These are phyloP conservation scores for Suillus discolor DNA, from an alignment of 768 basidiomycete species.

Conservation along the genomic window DNA sequence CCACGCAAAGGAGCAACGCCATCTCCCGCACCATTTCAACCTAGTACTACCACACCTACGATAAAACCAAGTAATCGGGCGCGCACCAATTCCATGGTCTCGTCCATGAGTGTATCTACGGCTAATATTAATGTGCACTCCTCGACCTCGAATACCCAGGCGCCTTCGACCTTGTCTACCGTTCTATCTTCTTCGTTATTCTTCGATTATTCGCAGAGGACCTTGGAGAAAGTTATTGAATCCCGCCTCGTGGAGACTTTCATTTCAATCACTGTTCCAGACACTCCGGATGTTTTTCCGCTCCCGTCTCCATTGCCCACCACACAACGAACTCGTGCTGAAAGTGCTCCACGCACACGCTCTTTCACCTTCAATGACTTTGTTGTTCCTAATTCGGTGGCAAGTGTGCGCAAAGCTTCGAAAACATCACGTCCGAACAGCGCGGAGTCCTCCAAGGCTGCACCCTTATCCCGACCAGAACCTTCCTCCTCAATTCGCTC, in stretches of 20 bases:
- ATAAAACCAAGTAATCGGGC: slow-evolving; percentile 40
- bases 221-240: slow-evolving; percentile 68
- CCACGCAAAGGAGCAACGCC: slow-evolving; percentile 13
- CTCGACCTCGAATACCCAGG: background rate
- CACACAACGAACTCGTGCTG: slow-evolving; percentile 27
- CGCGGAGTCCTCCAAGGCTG: slow-evolving; percentile 20
- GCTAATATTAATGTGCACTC: slow-evolving; percentile 5
- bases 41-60: slow-evolving; percentile 29
- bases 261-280: slow-evolving; percentile 54
- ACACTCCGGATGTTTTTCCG: slow-evolving; percentile 16
- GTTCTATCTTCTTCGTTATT: slow-evolving; percentile 38
- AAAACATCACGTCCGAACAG: slow-evolving; percentile 19
- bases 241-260: slow-evolving; percentile 82
- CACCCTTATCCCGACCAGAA: slow-evolving; percentile 10
- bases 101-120: slow-evolving; percentile 37
- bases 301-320: slow-evolving; percentile 28
- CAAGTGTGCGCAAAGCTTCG: slow-evolving; percentile 18
- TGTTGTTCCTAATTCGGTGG: slow-evolving; percentile 1
- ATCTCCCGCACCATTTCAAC: slow-evolving; percentile 21
- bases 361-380: slow-evolving; percentile 3
- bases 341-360: slow-evolving; percentile 26
- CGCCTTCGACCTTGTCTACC: slow-evolving; percentile 2
- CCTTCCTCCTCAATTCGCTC: slow-evolving; percentile 16
- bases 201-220: slow-evolving; percentile 65
- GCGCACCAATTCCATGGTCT: slow-evolving; percentile 57